These are phyloP conservation scores for Mrakia gelida DNA, from an alignment of 768 basidiomycete genomes.

Conservation along the genomic window DNA sequence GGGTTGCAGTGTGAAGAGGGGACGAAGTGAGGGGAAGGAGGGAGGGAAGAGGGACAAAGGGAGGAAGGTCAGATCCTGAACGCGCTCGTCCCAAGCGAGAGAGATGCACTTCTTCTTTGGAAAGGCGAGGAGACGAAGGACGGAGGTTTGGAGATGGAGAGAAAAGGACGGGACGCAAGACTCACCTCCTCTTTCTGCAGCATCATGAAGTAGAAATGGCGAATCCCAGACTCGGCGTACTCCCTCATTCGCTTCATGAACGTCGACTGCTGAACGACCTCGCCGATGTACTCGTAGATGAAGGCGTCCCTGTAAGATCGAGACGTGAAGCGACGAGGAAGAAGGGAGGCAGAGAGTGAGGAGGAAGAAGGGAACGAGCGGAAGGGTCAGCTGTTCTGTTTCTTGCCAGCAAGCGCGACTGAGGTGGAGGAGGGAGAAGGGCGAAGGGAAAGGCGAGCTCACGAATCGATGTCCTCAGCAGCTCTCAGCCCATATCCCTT, in stretches of 20 bases:
- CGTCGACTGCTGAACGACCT: slow-evolving; percentile 78
- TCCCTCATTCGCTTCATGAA: slow-evolving; percentile 92
- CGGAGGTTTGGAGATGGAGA: too few relatives aligned
- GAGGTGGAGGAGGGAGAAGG: neutral
- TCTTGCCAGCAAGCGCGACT: neutral
- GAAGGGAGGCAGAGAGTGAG: neutral
- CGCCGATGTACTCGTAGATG: slow-evolving; percentile 97
- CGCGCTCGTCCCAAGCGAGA: neutral
- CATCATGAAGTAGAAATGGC: slow-evolving; percentile 99
- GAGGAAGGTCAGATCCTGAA: neutral
- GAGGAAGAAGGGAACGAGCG: too few relatives aligned
- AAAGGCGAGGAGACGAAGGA: neutral
- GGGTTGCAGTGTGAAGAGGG: too few relatives aligned
- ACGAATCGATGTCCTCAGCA: slow-evolving; percentile 48
- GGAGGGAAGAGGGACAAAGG: neutral
- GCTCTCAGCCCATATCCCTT: slow-evolving; percentile 93
- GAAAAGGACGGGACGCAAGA: slow-evolving; percentile 18
- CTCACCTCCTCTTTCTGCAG: slow-evolving; percentile 92
- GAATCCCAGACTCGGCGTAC: slow-evolving; percentile 86
- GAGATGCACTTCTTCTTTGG: too few relatives aligned
- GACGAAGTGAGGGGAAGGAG: neutral
- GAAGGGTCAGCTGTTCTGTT: neutral
- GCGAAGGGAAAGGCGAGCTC: slow-evolving; percentile 38
- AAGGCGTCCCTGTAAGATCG: slow-evolving; percentile 65
- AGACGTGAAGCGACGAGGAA: neutral